phyloP scores from a whole-genome alignment of 2,329 filamentous ascomycete species.

The Penicillium sp. region DNA sequence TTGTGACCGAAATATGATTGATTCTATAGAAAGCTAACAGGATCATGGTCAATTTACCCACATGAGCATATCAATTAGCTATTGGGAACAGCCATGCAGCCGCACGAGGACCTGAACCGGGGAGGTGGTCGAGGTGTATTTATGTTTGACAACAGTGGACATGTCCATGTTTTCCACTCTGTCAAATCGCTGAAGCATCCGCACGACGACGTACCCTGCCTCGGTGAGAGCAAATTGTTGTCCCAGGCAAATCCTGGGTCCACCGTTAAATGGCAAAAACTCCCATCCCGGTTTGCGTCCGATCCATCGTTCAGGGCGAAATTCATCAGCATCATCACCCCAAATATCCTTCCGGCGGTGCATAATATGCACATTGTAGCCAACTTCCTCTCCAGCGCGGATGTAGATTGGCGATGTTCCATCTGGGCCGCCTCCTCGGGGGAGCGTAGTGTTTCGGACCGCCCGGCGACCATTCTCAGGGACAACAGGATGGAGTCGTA shows the following conservation, averaged over 20 bases:
- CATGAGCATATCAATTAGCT: neutral
- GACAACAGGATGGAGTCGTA: slow-evolving; percentile 10
- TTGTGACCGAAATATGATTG: too few species aligned
- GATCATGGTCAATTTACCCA: neutral
- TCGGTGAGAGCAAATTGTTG: neutral
- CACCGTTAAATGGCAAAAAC: slow-evolving; percentile 50
- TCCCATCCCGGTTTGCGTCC: slow-evolving; percentile 37
- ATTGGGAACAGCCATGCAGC: neutral
- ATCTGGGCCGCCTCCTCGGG: slow-evolving; percentile 34
- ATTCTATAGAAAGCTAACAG: too few species aligned
- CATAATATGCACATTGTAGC: slow-evolving; percentile 28
- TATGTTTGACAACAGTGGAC: neutral
- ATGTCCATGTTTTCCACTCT: neutral
- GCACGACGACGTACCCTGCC: neutral
- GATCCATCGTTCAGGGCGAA: slow-evolving; percentile 36
- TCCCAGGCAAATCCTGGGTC: slow-evolving; percentile 44
- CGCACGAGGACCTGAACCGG: neutral
- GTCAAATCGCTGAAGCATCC: slow-evolving; percentile 1
- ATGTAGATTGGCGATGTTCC: slow-evolving; percentile 30
- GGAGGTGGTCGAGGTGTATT: neutral
- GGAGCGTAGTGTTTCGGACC: slow-evolving; percentile 29
- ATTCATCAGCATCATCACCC: slow-evolving; percentile 30
- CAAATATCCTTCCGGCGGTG: slow-evolving; percentile 34
- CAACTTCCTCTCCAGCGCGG: slow-evolving; percentile 22
- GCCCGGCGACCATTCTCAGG: slow-evolving; percentile 18